phyloP scores from a whole-genome alignment of 805 yeast species.

The Yarrowia porcina region DNA sequence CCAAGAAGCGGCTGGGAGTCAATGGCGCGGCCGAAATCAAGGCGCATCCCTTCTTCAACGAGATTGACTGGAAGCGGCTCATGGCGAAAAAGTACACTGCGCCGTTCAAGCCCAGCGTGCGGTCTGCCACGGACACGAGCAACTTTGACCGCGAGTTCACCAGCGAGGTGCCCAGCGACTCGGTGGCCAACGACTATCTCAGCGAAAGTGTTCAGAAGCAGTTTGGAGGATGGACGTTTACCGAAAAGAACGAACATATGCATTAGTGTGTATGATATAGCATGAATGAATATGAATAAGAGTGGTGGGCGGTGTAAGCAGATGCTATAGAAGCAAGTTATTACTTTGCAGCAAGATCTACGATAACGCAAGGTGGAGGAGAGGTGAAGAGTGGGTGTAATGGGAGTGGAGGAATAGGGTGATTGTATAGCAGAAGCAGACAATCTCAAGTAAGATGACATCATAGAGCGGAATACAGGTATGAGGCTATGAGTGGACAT shows the following conservation, averaged over 20 bases:
- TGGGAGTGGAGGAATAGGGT: too few species aligned
- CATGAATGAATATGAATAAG: background rate
- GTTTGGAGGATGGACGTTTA: slow-evolving; percentile 98
- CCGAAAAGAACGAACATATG: slow-evolving; percentile 31
- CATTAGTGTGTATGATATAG: slow-evolving; percentile 16
- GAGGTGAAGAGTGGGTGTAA: too few species aligned
- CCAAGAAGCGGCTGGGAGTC: slow-evolving; percentile 68
- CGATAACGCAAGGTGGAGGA: too few species aligned
- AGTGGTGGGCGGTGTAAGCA: background rate
- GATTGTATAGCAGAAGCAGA: too few species aligned
- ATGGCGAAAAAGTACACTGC: slow-evolving; percentile 86
- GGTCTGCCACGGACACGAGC: slow-evolving; percentile 75
- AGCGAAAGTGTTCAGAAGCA: slow-evolving; percentile 96
- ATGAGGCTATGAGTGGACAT: too few species aligned
- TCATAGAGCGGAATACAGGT: too few species aligned
- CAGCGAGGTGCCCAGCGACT: slow-evolving; percentile 86
- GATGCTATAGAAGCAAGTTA: too few species aligned
- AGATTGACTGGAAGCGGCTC: slow-evolving; percentile 85
- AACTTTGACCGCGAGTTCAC: slow-evolving; percentile 89
- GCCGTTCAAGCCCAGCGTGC: slow-evolving; percentile 91
- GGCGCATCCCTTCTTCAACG: slow-evolving; percentile 78
- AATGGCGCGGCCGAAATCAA: slow-evolving; percentile 84
- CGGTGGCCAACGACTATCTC: slow-evolving; percentile 87
- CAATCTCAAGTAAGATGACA: too few species aligned
- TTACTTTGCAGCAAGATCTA: too few species aligned